These are phyloP conservation scores for Paecilomyces formosus DNA, from an alignment of 2,329 filamentous ascomycete genomes.

Conservation along the genomic window DNA sequence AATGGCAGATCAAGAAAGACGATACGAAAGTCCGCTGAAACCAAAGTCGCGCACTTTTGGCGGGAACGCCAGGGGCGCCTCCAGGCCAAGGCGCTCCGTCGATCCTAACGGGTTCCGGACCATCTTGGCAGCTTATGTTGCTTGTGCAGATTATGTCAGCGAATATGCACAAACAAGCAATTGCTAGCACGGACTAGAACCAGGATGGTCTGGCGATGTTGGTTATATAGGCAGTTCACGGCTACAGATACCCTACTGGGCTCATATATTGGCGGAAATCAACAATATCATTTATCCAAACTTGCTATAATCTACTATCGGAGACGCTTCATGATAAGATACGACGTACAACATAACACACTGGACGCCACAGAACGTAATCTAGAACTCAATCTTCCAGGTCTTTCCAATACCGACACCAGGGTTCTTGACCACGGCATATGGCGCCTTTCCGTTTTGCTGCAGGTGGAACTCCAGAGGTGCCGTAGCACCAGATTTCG, in stretches of 20 bases:
- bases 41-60: not conserved
- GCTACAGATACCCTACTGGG: not conserved
- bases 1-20: not conserved
- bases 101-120: not conserved
- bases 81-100: not conserved
- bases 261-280: not conserved
- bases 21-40: not conserved
- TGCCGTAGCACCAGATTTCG: conserved; percentile 38
- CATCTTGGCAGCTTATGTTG: not conserved
- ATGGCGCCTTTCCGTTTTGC: conserved; percentile 49
- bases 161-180: not conserved
- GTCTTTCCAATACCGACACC: conserved; percentile 53
- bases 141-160: not conserved
- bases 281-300: not conserved
- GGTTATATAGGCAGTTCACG: not conserved
- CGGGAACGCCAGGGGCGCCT: not conserved
- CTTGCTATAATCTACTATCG: not conserved
- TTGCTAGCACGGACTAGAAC: not conserved
- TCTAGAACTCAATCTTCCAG: conserved; percentile 55
- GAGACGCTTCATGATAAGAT: not conserved
- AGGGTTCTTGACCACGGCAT: conserved; percentile 58
- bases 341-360: not conserved
- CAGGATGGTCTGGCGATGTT: no score
- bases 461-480: conserved; percentile 51
- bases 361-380: not conserved